Conservation (phyloP, 257 asterid species). For the Solanum virginianum region DNA sequence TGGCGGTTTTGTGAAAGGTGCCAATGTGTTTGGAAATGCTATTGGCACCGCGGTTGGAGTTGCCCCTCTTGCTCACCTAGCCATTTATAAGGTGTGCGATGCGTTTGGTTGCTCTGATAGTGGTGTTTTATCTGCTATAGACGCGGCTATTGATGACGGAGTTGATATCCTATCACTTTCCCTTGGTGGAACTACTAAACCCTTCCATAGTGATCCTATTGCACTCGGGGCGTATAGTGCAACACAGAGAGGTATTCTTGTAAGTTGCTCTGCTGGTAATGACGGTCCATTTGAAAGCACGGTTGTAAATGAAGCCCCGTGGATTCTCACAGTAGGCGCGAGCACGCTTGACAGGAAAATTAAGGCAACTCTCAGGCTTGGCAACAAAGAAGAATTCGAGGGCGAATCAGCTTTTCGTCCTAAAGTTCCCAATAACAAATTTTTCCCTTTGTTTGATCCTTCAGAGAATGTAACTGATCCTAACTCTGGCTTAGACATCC, state of each 20-base stretch:
- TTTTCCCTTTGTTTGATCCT: conserved; percentile 5
- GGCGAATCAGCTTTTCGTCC: conserved; percentile 21
- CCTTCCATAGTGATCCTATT: conserved; percentile 7
- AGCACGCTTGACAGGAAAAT: conserved; percentile 19
- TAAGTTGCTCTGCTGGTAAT: conserved; percentile 21
- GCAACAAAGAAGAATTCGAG: conserved; percentile 3
- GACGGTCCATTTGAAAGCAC: conserved; percentile 4
- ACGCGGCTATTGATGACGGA: conserved; percentile 24
- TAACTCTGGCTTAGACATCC: background rate
- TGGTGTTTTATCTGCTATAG: conserved; percentile 20
- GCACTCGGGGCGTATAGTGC: conserved; percentile 23
- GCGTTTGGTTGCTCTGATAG: background rate
- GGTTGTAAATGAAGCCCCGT: conserved; percentile 17
- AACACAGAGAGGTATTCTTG: conserved; percentile 13
- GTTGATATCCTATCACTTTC: conserved; percentile 24
- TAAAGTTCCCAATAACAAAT: background rate
- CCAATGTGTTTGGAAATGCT: conserved; percentile 11
- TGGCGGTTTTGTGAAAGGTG: conserved; percentile 13
- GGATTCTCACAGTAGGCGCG: conserved; percentile 36
- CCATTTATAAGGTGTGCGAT: conserved; percentile 14
- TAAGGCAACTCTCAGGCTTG: conserved; percentile 6
- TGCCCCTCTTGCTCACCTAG: conserved; percentile 22
- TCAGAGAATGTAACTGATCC: background rate
- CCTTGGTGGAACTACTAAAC: conserved; percentile 2
- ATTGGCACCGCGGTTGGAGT: conserved; percentile 19